Evolutionary conservation across 1,139 yeast genomes (phyloP).

Genomic region (Candida tetrigidarum): DNA sequence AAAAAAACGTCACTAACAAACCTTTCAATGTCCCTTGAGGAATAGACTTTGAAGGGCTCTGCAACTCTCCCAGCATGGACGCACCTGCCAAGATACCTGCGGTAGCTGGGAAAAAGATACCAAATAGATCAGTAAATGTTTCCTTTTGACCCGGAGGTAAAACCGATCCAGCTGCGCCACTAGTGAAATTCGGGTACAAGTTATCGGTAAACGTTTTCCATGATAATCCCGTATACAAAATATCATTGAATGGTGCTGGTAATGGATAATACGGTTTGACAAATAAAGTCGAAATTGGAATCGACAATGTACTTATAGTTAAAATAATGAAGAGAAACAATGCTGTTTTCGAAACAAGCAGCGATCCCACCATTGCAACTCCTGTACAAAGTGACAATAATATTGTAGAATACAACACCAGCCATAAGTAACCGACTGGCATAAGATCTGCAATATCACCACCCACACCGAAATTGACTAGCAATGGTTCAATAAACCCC

Average conservation of each 20-base stretch:
- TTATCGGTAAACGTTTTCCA: constrained; percentile 69
- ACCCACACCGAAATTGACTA: constrained; percentile 65
- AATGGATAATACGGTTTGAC: constrained; percentile 57
- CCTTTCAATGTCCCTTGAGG: constrained; percentile 93
- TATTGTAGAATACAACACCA: constrained; percentile 63
- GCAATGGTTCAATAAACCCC: constrained; percentile 74
- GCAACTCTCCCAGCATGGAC: constrained; percentile 95
- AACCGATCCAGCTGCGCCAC: constrained; percentile 91
- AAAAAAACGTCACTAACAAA: constrained; percentile 68
- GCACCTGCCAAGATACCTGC: constrained; percentile 99
- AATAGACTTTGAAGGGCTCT: constrained; percentile 82
- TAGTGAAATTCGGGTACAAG: constrained; percentile 76
- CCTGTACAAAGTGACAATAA: constrained; percentile 74
- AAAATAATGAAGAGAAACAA: constrained; percentile 71
- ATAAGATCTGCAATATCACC: constrained; percentile 60
- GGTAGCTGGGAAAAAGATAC: constrained; percentile 96
- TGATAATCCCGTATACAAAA: constrained; percentile 72
- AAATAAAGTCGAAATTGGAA: constrained; percentile 76
- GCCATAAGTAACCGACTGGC: constrained; percentile 60
- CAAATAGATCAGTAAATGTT: constrained; percentile 83
- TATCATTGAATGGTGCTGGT: constrained; percentile 47
- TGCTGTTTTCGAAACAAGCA: constrained; percentile 84
- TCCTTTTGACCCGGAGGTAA: constrained; percentile 58
- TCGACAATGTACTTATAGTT: constrained; percentile 73
- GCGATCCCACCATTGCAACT: constrained; percentile 82